phyloP scores from a whole-genome alignment of 129 eudicot species.

The Artemisia annua region DNA sequence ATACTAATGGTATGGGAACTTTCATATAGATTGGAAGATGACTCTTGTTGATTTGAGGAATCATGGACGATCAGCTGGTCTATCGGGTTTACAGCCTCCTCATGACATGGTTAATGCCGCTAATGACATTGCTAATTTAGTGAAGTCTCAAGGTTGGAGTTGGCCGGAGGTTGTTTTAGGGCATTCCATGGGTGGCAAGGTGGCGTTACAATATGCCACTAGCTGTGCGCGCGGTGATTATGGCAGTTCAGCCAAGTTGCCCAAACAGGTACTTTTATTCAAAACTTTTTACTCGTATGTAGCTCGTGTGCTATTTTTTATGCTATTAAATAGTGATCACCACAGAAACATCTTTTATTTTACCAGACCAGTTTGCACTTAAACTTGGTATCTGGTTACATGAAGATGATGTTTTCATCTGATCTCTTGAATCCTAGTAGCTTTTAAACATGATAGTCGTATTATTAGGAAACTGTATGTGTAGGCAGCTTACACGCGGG shows the following conservation, averaged over 20 bases:
- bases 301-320: not conserved
- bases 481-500: too few relatives aligned
- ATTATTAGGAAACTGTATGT: too few relatives aligned
- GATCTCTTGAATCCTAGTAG: too few relatives aligned
- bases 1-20: too few relatives aligned
- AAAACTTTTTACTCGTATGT: not conserved
- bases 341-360: too few relatives aligned
- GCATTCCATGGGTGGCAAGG: conserved; percentile 97
- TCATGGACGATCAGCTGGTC: conserved; percentile 85
- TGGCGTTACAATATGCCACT: conserved; percentile 73
- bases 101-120: conserved; percentile 84
- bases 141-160: conserved; percentile 61
- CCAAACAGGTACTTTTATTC: conserved; percentile 66
- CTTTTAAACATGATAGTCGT: too few relatives aligned
- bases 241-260: conserved; percentile 61
- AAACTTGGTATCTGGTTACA: too few relatives aligned
- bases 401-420: too few relatives aligned
- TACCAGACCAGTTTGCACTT: too few relatives aligned
- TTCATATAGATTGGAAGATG: conserved; percentile 80
- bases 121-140: conserved; percentile 73
- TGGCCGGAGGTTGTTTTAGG: conserved; percentile 97
- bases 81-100: conserved; percentile 57
- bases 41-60: conserved; percentile 87
- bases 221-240: conserved; percentile 84
- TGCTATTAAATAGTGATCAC: not conserved